Conservation (phyloP, 2,329 filamentous ascomycete genomes). For the Cladosporium sp. region DNA sequence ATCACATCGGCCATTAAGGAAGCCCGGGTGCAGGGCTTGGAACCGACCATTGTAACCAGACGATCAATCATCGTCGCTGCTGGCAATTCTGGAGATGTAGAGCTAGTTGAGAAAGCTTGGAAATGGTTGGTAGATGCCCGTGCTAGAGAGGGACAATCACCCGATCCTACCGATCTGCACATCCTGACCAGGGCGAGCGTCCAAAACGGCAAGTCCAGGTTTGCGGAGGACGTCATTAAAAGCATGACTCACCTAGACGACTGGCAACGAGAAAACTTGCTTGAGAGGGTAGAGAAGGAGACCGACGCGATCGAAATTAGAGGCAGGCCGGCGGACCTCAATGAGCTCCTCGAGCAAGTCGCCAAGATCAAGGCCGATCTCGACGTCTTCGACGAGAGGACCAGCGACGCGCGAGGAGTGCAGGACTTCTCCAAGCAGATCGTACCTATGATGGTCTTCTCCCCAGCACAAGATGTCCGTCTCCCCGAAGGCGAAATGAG, state of each 20-base stretch:
- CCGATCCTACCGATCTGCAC: constrained; percentile 30
- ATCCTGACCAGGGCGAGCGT: constrained; percentile 31
- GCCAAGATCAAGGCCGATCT: constrained; percentile 29
- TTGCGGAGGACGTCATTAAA: constrained; percentile 26
- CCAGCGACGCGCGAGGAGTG: constrained; percentile 22
- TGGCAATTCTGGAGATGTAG: constrained; percentile 33
- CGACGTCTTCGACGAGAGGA: constrained; percentile 27
- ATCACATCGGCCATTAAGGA: constrained; percentile 34
- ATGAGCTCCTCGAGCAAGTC: constrained; percentile 18
- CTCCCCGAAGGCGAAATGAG: constrained; percentile 35
- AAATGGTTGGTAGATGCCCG: constrained; percentile 28
- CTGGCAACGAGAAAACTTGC: background rate
- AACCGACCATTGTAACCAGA: constrained; percentile 36
- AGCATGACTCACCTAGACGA: constrained; percentile 1
- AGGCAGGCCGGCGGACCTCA: background rate
- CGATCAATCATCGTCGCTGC: constrained; percentile 38
- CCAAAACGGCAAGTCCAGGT: constrained; percentile 21
- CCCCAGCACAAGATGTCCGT: constrained; percentile 23
- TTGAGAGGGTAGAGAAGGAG: background rate
- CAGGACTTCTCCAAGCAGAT: constrained; percentile 39
- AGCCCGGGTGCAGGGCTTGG: constrained; percentile 29
- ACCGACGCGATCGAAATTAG: background rate
- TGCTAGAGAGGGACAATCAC: constrained; percentile 15
- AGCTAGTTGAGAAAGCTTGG: constrained; percentile 35
- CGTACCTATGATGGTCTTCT: constrained; percentile 39